Conservation (phyloP, 2,329 filamentous ascomycete genomes). For the Cladosporium sphaerospermum region DNA sequence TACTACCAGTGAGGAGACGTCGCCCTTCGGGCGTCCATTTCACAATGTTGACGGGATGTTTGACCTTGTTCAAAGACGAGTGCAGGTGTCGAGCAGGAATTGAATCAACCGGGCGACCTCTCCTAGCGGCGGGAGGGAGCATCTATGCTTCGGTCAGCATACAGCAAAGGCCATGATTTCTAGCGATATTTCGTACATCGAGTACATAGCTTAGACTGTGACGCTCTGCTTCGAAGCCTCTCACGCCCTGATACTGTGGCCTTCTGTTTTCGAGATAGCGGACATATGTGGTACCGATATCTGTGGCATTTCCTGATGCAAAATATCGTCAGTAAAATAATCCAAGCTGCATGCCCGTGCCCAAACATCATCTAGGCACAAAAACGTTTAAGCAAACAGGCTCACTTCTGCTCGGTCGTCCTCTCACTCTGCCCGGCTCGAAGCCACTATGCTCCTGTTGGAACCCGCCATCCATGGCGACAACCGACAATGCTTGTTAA, state of each 20-base stretch:
- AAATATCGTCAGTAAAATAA: not conserved
- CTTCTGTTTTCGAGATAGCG: conserved; percentile 85
- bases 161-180: not conserved
- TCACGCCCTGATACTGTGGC: conserved; percentile 66
- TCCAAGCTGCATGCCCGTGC: not conserved
- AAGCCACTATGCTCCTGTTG: conserved; percentile 23
- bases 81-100: conserved; percentile 94
- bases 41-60: conserved; percentile 94
- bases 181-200: conserved; percentile 55
- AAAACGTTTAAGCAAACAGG: not conserved
- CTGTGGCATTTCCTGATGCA: conserved; percentile 28
- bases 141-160: conserved; percentile 51
- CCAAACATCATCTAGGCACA: not conserved
- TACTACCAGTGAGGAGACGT: conserved; percentile 83
- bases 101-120: conserved; percentile 70
- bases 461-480: conserved; percentile 24
- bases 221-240: conserved; percentile 70
- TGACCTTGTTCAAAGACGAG: conserved; percentile 97
- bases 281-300: conserved; percentile 31
- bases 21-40: conserved; percentile 96
- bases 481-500: not conserved
- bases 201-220: conserved; percentile 86
- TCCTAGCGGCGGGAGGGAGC: conserved; percentile 73
- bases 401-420: conserved; percentile 19
- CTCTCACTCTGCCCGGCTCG: conserved; percentile 17